Percentiles rank a stretch among this genome's conserved stretches.
Conservation (phyloP, 495 filamentous ascomycete genomes). For the Chaetomium cochliodes region DNA sequence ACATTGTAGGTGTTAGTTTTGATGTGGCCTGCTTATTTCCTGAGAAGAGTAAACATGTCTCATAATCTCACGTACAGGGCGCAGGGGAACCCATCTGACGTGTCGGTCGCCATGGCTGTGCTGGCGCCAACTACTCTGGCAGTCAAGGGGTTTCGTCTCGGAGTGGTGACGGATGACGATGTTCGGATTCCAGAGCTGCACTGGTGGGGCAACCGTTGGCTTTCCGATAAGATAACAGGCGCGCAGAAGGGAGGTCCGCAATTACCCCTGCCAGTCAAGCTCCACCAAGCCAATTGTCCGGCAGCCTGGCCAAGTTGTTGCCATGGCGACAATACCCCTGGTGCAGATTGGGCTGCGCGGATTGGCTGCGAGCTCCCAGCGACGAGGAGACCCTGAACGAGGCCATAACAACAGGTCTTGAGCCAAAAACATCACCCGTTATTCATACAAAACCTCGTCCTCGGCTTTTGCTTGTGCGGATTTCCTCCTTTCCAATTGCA, state of each 20-base stretch:
- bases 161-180: slow-evolving; percentile 20
- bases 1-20: background rate
- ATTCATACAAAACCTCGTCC: slow-evolving; percentile 22
- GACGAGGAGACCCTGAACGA: background rate
- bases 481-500: slow-evolving; percentile 28
- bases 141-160: background rate
- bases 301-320: background rate
- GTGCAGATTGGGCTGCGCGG: background rate
- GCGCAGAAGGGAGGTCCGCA: background rate
- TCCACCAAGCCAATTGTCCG: background rate
- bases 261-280: background rate
- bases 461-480: slow-evolving; percentile 11
- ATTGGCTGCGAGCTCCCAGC: slow-evolving; percentile 11
- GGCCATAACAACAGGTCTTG: slow-evolving; percentile 18
- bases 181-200: background rate
- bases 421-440: slow-evolving; percentile 16
- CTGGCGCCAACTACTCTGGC: slow-evolving; percentile 1
- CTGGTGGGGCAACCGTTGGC: slow-evolving; percentile 15
- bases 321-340: slow-evolving; percentile 6
- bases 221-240: slow-evolving; percentile 15
- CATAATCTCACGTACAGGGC: slow-evolving; percentile 15
- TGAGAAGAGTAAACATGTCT: slow-evolving; percentile 19
- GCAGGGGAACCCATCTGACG: slow-evolving; percentile 18
- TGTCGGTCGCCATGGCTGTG: slow-evolving; percentile 20
- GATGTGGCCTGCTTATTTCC: background rate